phyloP scores from a whole-genome alignment of 2,329 filamentous ascomycete genomes.

The Xylaria sp. region DNA sequence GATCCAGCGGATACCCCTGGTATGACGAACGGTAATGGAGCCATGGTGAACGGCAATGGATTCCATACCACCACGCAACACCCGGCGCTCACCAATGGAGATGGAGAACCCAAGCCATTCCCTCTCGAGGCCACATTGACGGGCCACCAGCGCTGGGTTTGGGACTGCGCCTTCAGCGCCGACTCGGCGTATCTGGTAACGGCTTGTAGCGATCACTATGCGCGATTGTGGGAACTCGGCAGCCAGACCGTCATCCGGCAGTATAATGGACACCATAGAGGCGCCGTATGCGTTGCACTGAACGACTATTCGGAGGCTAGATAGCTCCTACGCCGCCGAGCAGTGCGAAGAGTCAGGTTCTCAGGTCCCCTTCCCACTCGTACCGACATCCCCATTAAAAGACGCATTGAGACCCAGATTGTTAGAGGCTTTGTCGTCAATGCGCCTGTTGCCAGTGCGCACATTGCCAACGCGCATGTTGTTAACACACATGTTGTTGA shows the following conservation, averaged over 20 bases:
- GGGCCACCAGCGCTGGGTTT: slow-evolving; percentile 95
- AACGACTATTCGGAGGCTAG: slow-evolving; percentile 81
- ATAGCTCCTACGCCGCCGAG: slow-evolving; percentile 35
- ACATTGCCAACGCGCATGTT: no score
- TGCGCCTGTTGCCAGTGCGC: no score
- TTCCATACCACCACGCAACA: slow-evolving; percentile 19
- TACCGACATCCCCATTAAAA: neutral
- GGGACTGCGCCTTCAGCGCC: slow-evolving; percentile 95
- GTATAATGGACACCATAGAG: slow-evolving; percentile 93
- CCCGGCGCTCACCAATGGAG: slow-evolving; percentile 23
- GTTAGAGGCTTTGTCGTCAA: no score
- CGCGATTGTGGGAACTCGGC: slow-evolving; percentile 86
- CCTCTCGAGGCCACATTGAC: slow-evolving; percentile 87
- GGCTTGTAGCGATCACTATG: slow-evolving; percentile 93
- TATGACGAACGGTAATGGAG: slow-evolving; percentile 29
- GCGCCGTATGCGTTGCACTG: slow-evolving; percentile 89
- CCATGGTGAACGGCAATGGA: slow-evolving; percentile 32
- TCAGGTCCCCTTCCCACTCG: neutral
- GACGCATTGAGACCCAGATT: neutral
- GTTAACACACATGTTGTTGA: no score
- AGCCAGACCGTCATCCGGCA: slow-evolving; percentile 92
- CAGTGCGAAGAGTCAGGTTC: slow-evolving; percentile 8
- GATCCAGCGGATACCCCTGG: slow-evolving; percentile 29
- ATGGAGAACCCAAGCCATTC: slow-evolving; percentile 67
- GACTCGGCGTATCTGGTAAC: slow-evolving; percentile 94